Evolutionary conservation across 2,329 filamentous ascomycete genomes (phyloP).

Genomic region (Fusarium sp.): DNA sequence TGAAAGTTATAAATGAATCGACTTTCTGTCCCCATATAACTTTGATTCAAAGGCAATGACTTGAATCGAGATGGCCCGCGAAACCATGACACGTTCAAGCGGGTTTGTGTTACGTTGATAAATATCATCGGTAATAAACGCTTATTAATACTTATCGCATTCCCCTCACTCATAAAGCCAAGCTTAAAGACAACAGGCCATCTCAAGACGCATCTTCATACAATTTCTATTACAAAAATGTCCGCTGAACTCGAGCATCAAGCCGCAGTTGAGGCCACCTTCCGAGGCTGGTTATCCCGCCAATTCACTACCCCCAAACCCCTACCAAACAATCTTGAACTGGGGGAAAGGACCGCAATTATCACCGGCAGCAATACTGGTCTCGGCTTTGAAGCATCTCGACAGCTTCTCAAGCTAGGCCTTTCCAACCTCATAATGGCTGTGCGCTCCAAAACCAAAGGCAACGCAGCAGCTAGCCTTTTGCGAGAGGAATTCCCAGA

Average conservation of each 20-base stretch:
- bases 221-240: accelerated
- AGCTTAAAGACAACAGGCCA: too few relatives aligned
- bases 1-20: too few relatives aligned
- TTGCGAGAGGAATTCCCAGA: not conserved
- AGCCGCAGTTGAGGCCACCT: not conserved
- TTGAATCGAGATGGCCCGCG: not conserved
- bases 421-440: not conserved
- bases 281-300: not conserved
- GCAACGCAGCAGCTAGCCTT: not conserved
- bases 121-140: accelerated
- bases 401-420: not conserved
- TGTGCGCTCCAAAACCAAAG: not conserved
- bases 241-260: not conserved
- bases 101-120: not conserved
- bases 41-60: too few relatives aligned
- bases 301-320: not conserved
- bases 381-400: not conserved
- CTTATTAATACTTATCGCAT: not conserved
- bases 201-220: too few relatives aligned
- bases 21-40: too few relatives aligned
- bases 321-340: not conserved
- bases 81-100: accelerated
- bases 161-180: not conserved
- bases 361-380: not conserved
- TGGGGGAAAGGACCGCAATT: accelerated